These are phyloP conservation scores for Sporothrix brunneoviolacea DNA, from an alignment of 2,329 filamentous ascomycete genomes.

Conservation along the genomic window DNA sequence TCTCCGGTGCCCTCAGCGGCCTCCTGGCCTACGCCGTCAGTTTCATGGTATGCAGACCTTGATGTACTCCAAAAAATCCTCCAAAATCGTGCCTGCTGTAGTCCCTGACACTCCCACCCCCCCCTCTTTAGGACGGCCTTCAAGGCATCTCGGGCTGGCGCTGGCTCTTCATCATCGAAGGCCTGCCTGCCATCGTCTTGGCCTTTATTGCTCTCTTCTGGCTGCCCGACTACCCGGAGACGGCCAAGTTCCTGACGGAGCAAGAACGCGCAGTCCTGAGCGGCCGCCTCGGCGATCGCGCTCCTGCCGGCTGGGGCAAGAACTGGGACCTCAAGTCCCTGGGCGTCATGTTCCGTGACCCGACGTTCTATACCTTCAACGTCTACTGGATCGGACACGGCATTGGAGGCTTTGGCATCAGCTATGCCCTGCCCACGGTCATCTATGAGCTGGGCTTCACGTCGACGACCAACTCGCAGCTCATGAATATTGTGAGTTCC, in stretches of 20 bases:
- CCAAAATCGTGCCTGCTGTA: no score
- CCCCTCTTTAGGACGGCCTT: slow-evolving; percentile 9
- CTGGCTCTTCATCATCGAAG: slow-evolving; percentile 62
- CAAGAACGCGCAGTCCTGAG: slow-evolving; percentile 69
- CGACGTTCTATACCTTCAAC: slow-evolving; percentile 32
- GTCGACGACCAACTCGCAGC: slow-evolving; percentile 33
- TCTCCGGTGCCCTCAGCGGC: slow-evolving; percentile 29
- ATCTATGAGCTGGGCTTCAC: slow-evolving; percentile 38
- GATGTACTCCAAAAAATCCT: no score
- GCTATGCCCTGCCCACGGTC: slow-evolving; percentile 35
- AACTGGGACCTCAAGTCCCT: slow-evolving; percentile 28
- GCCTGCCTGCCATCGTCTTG: slow-evolving; percentile 53
- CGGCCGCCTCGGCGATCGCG: slow-evolving; percentile 38
- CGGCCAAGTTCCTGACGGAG: slow-evolving; percentile 65
- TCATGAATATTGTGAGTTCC: slow-evolving; percentile 34
- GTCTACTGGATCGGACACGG: slow-evolving; percentile 36
- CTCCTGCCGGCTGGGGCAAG: slow-evolving; percentile 26
- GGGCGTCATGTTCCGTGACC: slow-evolving; percentile 26
- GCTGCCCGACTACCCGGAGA: slow-evolving; percentile 75
- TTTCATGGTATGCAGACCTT: slow-evolving; percentile 26
- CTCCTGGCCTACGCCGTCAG: slow-evolving; percentile 32
- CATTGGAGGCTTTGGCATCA: slow-evolving; percentile 35
- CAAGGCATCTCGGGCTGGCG: slow-evolving; percentile 47
- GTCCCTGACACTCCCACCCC: neutral
- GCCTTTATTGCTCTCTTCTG: slow-evolving; percentile 59